Base-by-base conservation (phyloP, 805 yeast genomes). In the Candida saitoana region DNA sequence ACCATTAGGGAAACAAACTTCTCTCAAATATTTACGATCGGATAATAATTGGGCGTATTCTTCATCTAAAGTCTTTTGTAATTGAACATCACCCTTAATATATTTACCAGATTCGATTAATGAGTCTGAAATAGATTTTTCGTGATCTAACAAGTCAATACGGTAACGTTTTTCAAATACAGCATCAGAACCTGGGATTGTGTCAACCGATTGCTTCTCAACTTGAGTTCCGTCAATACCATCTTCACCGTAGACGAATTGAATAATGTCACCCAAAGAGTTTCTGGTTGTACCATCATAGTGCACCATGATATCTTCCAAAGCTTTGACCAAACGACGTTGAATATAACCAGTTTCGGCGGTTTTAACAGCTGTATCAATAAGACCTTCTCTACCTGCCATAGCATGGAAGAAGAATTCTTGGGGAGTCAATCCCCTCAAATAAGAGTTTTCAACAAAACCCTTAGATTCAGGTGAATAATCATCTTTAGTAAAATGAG, bases 301-400 rank as follows among this genome's bases (percentile, higher is more conserved):
- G 61, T 91, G 96, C 34, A 90, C 97, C 95, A 89, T 89, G 51
- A 90, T 88, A 70, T 90, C 98, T 62, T 90, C 98, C 67, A 90
- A 71, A 20, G 98, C 98, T 65, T 91, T 91, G 36, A 91, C 95
- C 63, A 91, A 73, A 77, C 98, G 91, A 76, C 98, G 91, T 71
- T 91, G 98, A 60, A 91, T 90, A 65, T 91, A 91, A 71, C 98
- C 98, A 19, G 98, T 90, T 69, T 91, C 98, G 2, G 99, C 98
- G 33, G 99, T 93, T 66, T 93, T 93, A 38, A 93, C 99, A 12
- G 99, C 99, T 42, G 99, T 93, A 77, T 93, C 99, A 63, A 93
- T 95, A 62, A 93, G 76, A 76, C 99, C 99, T 73, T 93, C 99
- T 78, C 99, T 88, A 74, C 99, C 99, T 60, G 99, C 98, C 96